Base-by-base conservation (phyloP, 139 green algal genomes). In the Haematococcus sp. region DNA sequence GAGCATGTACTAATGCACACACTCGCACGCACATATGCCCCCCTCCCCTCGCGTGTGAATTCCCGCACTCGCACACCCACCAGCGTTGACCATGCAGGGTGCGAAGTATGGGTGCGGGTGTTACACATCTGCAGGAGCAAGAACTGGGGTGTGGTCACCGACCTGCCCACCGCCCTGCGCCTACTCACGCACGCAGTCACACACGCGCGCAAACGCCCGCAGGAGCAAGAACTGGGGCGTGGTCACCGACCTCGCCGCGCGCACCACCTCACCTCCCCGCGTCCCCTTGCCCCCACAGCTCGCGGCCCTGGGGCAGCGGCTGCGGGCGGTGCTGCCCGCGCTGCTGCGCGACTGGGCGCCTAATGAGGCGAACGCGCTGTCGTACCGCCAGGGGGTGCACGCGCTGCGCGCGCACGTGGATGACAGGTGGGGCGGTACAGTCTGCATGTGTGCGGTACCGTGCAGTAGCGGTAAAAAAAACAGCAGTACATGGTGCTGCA, bases 311-410 rank as follows among this genome's bases (percentile, higher is more conserved):
- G 77, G 55, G 27, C n/a, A 66, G 56, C 74, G 75, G 23, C 81
- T 81, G 79, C 46, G 74, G 23, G n/a, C 20, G 22, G 31, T 13
- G 4, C 27, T 83, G 16, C 55, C n/a, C n/a, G n/a, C 46, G 25
- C 17, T 73, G 40, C 65, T 86, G 1, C n/a, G 15, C 31, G 27
- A 34, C 28, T 86, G 83, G 55, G 25, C 43, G 4, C 81, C 81
- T 4, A 84, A 81, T 46, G 81, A 86, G 70, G 81, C 76, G 27
- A 86, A 86, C 54, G 81, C 81, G 0, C 74, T 86, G 34, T 76
- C 79, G 35, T 86, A 86, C 73, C 63, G 66, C 9, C n/a, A 4
- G 19, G 28, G 27, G 0, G 51, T 67, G 1, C 68, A 81, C 30
- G 75, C 63, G 55, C 70, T 86, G 43, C 52, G 49, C 15, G 63